phyloP scores from a whole-genome alignment of 1,284 basidiomycete genomes.

The Sporisorium exsertum region DNA sequence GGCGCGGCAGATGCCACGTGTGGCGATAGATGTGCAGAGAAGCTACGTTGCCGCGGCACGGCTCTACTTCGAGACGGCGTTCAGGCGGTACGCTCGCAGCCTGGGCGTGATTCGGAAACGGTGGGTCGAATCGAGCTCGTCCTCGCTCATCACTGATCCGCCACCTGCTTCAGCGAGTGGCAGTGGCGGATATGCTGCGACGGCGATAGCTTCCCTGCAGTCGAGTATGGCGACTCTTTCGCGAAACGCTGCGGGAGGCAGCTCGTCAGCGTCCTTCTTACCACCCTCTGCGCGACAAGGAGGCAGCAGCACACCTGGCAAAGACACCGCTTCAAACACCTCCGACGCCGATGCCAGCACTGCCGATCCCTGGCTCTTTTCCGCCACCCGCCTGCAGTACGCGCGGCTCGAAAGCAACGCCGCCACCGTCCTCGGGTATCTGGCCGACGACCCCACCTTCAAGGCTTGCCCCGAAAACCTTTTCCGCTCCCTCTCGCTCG shows the following conservation, averaged over 20 bases:
- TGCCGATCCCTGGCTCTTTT: slow-evolving; percentile 48
- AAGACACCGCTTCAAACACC: background rate
- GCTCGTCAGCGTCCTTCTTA: background rate
- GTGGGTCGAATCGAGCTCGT: slow-evolving; percentile 39
- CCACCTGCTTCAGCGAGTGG: background rate
- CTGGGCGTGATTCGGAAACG: slow-evolving; percentile 40
- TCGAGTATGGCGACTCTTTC: slow-evolving; percentile 14
- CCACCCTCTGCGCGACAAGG: background rate
- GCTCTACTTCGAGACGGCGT: slow-evolving; percentile 95
- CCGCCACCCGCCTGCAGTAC: slow-evolving; percentile 45
- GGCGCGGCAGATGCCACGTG: slow-evolving; percentile 81
- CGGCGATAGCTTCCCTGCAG: slow-evolving; percentile 4
- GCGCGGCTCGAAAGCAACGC: slow-evolving; percentile 44
- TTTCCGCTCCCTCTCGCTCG: slow-evolving; percentile 60
- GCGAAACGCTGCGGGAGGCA: background rate
- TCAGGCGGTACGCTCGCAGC: slow-evolving; percentile 85
- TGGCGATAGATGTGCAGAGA: slow-evolving; percentile 89
- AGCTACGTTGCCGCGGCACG: slow-evolving; percentile 86
- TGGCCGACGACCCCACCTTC: slow-evolving; percentile 57
- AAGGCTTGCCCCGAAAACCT: slow-evolving; percentile 61
- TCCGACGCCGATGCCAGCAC: slow-evolving; percentile 7
- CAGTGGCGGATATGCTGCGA: background rate
- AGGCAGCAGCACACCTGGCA: slow-evolving; percentile 3
- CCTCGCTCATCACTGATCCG: slow-evolving; percentile 15
- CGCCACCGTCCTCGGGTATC: slow-evolving; percentile 59